These are phyloP conservation scores for Phialophora chinensis DNA, from an alignment of 2,329 filamentous ascomycete species.

Conservation along the genomic window DNA sequence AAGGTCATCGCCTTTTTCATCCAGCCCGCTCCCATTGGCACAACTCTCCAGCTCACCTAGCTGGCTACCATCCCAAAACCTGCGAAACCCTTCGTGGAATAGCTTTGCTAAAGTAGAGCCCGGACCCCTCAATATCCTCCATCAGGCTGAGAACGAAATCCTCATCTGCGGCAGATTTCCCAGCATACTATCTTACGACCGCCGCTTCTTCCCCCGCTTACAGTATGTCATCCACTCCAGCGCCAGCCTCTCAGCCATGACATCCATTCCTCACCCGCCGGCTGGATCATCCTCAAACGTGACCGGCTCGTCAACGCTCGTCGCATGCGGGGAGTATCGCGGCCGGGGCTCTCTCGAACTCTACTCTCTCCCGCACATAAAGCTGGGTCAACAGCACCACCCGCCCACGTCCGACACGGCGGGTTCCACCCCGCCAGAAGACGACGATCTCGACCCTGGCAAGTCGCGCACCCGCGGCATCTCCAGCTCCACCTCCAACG, in stretches of 20 bases:
- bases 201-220: conserved; percentile 80
- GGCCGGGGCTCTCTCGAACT: conserved; percentile 87
- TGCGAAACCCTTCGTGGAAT: conserved; percentile 39
- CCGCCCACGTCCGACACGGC: neutral
- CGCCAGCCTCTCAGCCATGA: conserved; percentile 71
- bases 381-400: conserved; percentile 19
- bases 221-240: conserved; percentile 83
- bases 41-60: conserved; percentile 20
- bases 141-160: conserved; percentile 78
- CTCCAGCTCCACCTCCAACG: neutral
- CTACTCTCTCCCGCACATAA: conserved; percentile 62
- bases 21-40: conserved; percentile 14
- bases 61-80: conserved; percentile 21
- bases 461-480: neutral
- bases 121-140: conserved; percentile 80
- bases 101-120: conserved; percentile 76
- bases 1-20: conserved; percentile 9
- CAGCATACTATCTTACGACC: conserved; percentile 85
- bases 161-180: conserved; percentile 89
- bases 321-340: conserved; percentile 89
- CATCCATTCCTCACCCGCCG: conserved; percentile 67
- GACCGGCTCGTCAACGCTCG: conserved; percentile 63
- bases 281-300: conserved; percentile 53
- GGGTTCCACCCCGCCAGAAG: conserved; percentile 16
- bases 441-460: conserved; percentile 13